Conservation (phyloP, 2,329 filamentous ascomycete genomes). For the Monosporascus sp. region DNA sequence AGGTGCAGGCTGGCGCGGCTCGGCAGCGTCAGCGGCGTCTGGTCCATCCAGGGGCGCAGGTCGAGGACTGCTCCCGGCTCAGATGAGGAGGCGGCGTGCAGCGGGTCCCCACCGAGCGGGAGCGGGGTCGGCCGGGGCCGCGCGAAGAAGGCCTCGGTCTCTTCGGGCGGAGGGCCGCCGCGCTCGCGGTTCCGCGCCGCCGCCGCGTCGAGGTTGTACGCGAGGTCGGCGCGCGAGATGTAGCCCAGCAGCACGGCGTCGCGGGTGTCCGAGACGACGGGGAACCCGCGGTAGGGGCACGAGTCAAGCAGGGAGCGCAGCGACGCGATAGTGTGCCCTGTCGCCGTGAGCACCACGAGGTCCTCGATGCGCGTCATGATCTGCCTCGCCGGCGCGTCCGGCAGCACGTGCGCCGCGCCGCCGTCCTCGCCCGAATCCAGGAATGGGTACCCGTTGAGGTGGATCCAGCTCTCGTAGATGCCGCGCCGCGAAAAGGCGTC, state of each 20-base stretch:
- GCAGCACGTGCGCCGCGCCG: slow-evolving; percentile 37
- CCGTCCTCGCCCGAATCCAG: slow-evolving; percentile 82
- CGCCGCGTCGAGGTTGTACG: slow-evolving; percentile 69
- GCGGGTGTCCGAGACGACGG: slow-evolving; percentile 73
- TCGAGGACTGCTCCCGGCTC: slow-evolving; percentile 53
- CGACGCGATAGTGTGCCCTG: slow-evolving; percentile 77
- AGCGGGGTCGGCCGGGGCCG: slow-evolving; percentile 63
- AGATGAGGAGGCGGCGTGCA: slow-evolving; percentile 26
- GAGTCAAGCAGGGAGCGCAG: slow-evolving; percentile 65
- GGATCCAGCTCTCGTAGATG: slow-evolving; percentile 98
- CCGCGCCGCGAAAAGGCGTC: slow-evolving; percentile 89
- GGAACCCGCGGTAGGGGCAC: slow-evolving; percentile 84
- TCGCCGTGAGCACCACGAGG: slow-evolving; percentile 78
- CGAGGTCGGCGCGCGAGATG: slow-evolving; percentile 85
- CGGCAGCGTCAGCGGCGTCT: slow-evolving; percentile 89
- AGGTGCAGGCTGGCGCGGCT: slow-evolving; percentile 72
- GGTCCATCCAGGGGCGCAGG: slow-evolving; percentile 96
- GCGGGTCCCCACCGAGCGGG: too few species aligned
- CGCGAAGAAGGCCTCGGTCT: slow-evolving; percentile 77
- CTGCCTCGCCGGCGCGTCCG: slow-evolving; percentile 78
- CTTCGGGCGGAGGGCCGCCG: slow-evolving; percentile 56
- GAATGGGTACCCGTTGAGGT: slow-evolving; percentile 91
- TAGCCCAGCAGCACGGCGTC: slow-evolving; percentile 83
- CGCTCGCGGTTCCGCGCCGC: slow-evolving; percentile 26
- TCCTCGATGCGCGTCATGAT: slow-evolving; percentile 94